A percentile compares a stretch with the other conserved stretches of the same genome.
phyloP scores from a whole-genome alignment of 345 rosid genomes.

The Arabis alpina region DNA sequence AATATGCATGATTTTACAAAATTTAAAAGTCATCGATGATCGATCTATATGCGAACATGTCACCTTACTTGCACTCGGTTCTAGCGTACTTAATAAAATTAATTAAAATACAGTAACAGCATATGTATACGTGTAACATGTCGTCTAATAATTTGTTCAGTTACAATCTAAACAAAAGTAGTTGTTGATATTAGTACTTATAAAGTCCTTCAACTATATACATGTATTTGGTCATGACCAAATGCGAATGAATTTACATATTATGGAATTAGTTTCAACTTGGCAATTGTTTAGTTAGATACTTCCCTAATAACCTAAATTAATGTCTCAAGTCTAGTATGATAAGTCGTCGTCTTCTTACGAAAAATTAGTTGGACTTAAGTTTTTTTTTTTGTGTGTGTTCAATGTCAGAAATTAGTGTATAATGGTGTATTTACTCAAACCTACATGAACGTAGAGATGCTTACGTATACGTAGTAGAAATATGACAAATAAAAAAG shows the following conservation, averaged over 20 bases:
- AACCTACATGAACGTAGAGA: conserved; percentile 31
- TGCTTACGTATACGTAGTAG: conserved; percentile 36
- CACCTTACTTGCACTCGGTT: conserved; percentile 6
- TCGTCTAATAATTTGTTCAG: not conserved
- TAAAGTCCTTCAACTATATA: not conserved
- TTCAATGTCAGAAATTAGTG: not conserved
- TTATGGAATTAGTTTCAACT: conserved; percentile 6
- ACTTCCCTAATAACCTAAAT: not conserved
- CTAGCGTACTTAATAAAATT: not conserved
- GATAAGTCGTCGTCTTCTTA: conserved; percentile 30
- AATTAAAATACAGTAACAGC: not conserved
- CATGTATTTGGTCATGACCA: not conserved
- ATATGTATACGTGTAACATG: not conserved
- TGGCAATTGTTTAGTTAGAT: conserved; percentile 9
- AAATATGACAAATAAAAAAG: conserved; percentile 1
- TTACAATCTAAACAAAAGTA: not conserved
- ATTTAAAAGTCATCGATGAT: not conserved
- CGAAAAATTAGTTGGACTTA: conserved; percentile 43
- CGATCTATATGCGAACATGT: not conserved
- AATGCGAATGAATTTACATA: not conserved
- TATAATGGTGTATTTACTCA: not conserved
- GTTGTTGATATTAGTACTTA: not conserved
- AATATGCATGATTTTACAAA: conserved; percentile 13
- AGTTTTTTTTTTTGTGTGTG: not conserved
- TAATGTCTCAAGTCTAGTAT: conserved; percentile 13